A percentile compares a stretch with the other conserved stretches of the same genome.
Evolutionary conservation across 139 green algal genomes (phyloP).

Genomic region (Spirogloea muscicola): DNA sequence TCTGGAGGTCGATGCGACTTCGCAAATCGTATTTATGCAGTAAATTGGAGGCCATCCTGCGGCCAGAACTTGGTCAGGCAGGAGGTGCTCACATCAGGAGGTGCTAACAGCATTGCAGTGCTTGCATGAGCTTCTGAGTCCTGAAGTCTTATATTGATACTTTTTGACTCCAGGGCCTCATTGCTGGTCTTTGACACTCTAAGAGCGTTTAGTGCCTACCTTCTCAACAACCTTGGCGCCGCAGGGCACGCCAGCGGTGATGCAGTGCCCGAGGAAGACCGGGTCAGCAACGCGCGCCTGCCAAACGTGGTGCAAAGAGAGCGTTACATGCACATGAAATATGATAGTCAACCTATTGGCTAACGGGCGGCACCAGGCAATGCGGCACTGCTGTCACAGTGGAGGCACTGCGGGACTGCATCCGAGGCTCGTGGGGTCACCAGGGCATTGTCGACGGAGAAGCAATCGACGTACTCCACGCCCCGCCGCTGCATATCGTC

Average conservation of each 20-base stretch:
- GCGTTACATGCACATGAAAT: neutral
- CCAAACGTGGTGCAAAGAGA: no score
- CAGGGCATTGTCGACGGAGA: conserved; percentile 54
- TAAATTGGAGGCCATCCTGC: neutral
- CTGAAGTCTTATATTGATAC: neutral
- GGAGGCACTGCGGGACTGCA: neutral
- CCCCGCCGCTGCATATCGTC: conserved; percentile 61
- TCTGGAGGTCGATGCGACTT: no score
- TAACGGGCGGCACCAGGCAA: neutral
- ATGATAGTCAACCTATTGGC: neutral
- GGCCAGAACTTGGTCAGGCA: neutral
- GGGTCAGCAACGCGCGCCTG: conserved; percentile 42
- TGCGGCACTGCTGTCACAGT: neutral
- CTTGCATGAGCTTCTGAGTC: neutral
- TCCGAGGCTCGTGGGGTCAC: conserved; percentile 13
- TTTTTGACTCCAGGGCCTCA: neutral
- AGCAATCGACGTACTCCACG: conserved; percentile 55
- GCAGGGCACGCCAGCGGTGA: conserved; percentile 28
- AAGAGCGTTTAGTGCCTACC: neutral
- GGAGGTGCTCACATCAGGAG: neutral
- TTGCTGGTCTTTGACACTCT: neutral
- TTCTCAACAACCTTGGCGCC: conserved; percentile 43
- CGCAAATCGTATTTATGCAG: no score
- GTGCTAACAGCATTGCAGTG: neutral
- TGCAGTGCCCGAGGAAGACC: conserved; percentile 49